Conservation (phyloP, 345 rosid genomes). For the Noccaea bulbosa region DNA sequence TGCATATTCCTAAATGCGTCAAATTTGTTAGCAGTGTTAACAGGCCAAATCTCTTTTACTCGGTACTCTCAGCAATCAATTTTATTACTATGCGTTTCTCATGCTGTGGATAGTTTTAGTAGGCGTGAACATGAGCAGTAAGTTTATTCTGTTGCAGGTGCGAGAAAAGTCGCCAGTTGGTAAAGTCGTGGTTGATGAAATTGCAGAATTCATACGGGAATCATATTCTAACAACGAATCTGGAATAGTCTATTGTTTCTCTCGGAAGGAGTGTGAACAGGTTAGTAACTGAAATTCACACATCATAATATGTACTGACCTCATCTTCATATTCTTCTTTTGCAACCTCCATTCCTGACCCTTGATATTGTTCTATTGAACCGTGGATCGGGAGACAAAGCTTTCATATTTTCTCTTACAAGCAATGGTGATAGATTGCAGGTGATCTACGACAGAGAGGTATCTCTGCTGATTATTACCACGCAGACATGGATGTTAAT, state of each 20-base stretch:
- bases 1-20: constrained; percentile 72
- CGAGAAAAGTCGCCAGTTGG: constrained; percentile 85
- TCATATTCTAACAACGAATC: constrained; percentile 89
- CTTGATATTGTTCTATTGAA: background rate
- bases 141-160: constrained; percentile 54
- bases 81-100: background rate
- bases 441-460: constrained; percentile 71
- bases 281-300: constrained; percentile 43
- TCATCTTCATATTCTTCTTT: background rate
- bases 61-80: constrained; percentile 51
- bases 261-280: constrained; percentile 96
- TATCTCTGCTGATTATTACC: constrained; percentile 83
- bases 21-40: constrained; percentile 96
- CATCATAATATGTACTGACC: constrained; percentile 17
- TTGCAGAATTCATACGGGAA: constrained; percentile 75
- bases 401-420: constrained; percentile 28
- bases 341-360: background rate
- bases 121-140: constrained; percentile 5
- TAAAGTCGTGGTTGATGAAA: constrained; percentile 78
- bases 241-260: constrained; percentile 95
- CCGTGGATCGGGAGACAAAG: background rate
- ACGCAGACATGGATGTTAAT: constrained; percentile 91
- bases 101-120: constrained; percentile 25
- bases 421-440: constrained; percentile 69
- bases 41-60: constrained; percentile 93